Evolutionary conservation across 1,139 yeast species (phyloP), one percentile per base, ranked within the genome.

Genomic region (Kodamaea arcana): DNA sequence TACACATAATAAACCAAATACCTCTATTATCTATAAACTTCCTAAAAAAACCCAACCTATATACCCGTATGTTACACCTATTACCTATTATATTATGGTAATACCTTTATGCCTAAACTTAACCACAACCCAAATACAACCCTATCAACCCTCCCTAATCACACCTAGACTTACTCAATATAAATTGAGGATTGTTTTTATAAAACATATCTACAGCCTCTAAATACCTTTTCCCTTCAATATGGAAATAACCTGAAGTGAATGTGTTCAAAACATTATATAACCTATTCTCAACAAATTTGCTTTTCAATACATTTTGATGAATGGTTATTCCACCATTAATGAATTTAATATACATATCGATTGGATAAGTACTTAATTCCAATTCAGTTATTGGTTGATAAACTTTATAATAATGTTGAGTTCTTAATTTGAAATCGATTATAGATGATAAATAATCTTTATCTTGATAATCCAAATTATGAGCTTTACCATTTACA

Each of bases 401-500:
- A 51, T 78, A 81, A n/a, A 74, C 73, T 29, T 61, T 54, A 35
- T 63, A 62, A 51, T 82, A 82, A 44, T 72, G 71, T 25, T 63
- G 57, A n/a, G 80, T 61, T 42, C 90, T 65, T 37, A 64, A 60
- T 30, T 79, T 67, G 48, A 82, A 82, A 57, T 82, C 88, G 8
- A 58, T 45, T n/a, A 80, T 69, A 4, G 87, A 79, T 12, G 54
- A 51, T 22, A 64, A 65, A 44, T 72, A 72, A 27, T 70, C 70
- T 41, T 63, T 62, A 37, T 69, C 70, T 30, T 52, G 58, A 50
- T 78, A 78, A 51, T 78, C 84, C 27, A 68, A 69, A 49, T 76
- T 75, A 36, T 62, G 64, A 2, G 86, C 71, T 55, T 82, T 82
- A 34, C 78, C 73, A 46, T 72, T 78, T 35, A 81, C 78, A 54